Evolutionary conservation across 805 yeast genomes (phyloP).

Genomic region (Starmerella bombicola): DNA sequence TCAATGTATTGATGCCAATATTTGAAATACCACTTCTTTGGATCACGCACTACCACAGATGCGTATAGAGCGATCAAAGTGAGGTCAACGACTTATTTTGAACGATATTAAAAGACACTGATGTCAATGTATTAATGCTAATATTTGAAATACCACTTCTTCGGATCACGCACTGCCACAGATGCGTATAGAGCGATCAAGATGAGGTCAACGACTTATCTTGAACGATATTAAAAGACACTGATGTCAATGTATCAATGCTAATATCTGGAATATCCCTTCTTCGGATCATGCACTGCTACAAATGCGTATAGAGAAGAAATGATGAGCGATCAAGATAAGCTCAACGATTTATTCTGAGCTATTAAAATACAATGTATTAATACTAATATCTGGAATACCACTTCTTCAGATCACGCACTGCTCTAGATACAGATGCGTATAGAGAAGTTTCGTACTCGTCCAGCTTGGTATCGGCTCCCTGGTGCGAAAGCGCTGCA

Average conservation of each 20-base stretch:
- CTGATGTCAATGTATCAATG: no score
- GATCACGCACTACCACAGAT: no score
- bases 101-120: not conserved
- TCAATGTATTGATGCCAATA: no score
- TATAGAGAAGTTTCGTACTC: conserved; percentile 23
- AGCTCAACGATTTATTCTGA: conserved; percentile 21
- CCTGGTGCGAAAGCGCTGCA: conserved; percentile 43
- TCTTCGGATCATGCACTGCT: no score
- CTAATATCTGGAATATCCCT: no score
- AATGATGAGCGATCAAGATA: conserved; percentile 22
- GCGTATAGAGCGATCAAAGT: conserved; percentile 22
- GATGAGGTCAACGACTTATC: conserved; percentile 23
- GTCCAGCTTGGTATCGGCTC: conserved; percentile 37
- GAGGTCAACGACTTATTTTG: conserved; percentile 22
- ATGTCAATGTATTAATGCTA: no score
- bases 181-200: conserved; percentile 20
- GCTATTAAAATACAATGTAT: not conserved
- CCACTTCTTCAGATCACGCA: conserved; percentile 37
- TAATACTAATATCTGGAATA: no score
- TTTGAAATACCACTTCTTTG: no score
- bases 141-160: no score
- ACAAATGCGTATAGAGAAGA: no score
- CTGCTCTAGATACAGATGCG: conserved; percentile 22
- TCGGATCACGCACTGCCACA: no score
- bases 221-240: not conserved